Percentiles rank a stretch among this genome's conserved stretches.
Evolutionary conservation across 75 land plant genomes (phyloP).

Genomic region (Larix kaempferi): DNA sequence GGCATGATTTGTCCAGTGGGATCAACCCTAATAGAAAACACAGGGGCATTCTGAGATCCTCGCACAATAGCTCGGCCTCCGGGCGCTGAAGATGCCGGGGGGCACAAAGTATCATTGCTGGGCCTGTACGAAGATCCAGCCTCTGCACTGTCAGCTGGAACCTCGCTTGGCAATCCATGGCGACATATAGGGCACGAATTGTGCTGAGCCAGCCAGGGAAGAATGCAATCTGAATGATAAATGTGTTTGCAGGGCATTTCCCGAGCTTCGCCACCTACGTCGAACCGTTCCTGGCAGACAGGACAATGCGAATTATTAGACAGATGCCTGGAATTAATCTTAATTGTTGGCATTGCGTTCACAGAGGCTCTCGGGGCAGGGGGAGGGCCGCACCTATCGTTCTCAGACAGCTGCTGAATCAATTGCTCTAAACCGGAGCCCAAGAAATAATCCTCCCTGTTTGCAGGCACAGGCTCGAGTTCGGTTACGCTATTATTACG

Average conservation of each 20-base stretch:
- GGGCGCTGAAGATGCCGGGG: no score
- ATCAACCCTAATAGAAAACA: no score
- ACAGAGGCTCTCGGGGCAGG: slow-evolving; percentile 67
- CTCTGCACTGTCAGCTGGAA: no score
- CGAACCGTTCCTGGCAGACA: slow-evolving; percentile 61
- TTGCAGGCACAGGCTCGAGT: neutral
- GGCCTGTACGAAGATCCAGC: neutral
- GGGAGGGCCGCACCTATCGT: slow-evolving; percentile 59
- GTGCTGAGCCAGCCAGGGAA: slow-evolving; percentile 55
- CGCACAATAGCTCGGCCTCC: no score
- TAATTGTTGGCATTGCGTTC: slow-evolving; percentile 75
- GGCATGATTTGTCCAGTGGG: no score
- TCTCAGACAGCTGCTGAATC: slow-evolving; percentile 39
- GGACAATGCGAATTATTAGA: slow-evolving; percentile 42
- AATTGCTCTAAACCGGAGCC: slow-evolving; percentile 47
- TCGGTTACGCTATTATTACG: slow-evolving; percentile 9
- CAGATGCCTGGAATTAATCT: slow-evolving; percentile 34
- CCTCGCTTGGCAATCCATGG: slow-evolving; percentile 20
- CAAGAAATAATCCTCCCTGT: slow-evolving; percentile 34
- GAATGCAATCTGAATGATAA: slow-evolving; percentile 48
- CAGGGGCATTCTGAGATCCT: no score
- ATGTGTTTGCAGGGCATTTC: slow-evolving; percentile 70
- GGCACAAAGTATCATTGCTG: no score
- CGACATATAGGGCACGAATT: slow-evolving; percentile 69
- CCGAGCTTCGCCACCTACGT: slow-evolving; percentile 39